Base-by-base conservation (phyloP, 2,329 filamentous ascomycete genomes). In the Colletotrichum theobromicola region DNA sequence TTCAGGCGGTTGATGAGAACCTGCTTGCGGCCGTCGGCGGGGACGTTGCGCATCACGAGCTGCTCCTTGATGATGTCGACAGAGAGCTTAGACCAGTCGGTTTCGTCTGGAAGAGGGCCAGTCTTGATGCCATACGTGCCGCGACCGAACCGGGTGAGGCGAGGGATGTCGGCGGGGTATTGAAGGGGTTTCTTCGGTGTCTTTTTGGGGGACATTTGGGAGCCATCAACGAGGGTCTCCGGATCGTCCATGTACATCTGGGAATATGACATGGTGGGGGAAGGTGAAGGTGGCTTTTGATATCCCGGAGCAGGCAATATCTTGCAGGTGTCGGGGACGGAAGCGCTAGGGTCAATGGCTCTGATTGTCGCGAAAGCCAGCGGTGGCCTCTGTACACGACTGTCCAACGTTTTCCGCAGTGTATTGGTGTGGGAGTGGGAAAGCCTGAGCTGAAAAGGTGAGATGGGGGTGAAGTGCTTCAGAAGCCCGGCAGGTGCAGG, bases 51-150 rank as follows among this genome's bases (percentile, higher is more conserved):
- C 55, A 76, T 67, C 21, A 13, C 26, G 13, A 75, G 69, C 73
- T 75, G 73, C 26, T 76, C 73, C 28, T 64, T 67, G n/a, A 76
- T 55, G 16, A 73, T 72, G n/a, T 69, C 34, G 12, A 70, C 16
- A 13, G 58, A n/a, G 5, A 76, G 46, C 55, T 55, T 63, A 32
- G 32, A 21, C 75, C 74, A 73, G 62, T 75, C 65, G 5, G 57
- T 67, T 55, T 37, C 66, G 26, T 76, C 75, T 10, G 73, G 42
- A 13, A 75, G 64, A 2, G 75, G 73, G 3, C 73, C 75, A 16
- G 66, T 75, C 18, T 73, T 67, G 28, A 68, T 26, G 16, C 73
- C 74, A 9, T 65, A 76, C 34, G 66, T 70, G 37, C 63, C 55
- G n/a, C n/a, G 63, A 13, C 70, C 74, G 5, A 65, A 64, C 9